These are phyloP conservation scores for Urostyla sp. DNA, from an alignment of 73 alveolate species.

Conservation along the genomic window DNA sequence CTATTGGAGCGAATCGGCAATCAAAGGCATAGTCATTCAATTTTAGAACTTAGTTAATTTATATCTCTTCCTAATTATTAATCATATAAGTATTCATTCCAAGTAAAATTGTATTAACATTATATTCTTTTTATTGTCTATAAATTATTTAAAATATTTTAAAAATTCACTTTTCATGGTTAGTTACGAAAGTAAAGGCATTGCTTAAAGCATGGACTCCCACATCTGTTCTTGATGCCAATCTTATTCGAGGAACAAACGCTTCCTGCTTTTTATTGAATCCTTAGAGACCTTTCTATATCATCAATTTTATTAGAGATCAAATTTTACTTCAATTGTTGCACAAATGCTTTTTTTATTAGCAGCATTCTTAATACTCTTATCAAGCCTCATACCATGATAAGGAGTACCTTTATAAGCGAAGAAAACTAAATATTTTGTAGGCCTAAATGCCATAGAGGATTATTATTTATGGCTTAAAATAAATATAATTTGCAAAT, in stretches of 20 bases:
- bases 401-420: conserved; percentile 34
- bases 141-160: too few species aligned
- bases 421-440: neutral
- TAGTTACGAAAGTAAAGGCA: conserved; percentile 46
- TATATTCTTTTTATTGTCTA: too few species aligned
- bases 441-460: neutral
- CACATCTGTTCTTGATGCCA: conserved; percentile 47
- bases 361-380: neutral
- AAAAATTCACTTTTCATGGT: neutral
- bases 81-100: conserved; percentile 9
- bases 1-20: conserved; percentile 29
- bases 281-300: conserved; percentile 14
- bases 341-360: neutral
- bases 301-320: neutral
- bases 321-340: neutral
- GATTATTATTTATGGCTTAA: neutral
- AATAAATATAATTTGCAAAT: neutral
- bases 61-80: conserved; percentile 2
- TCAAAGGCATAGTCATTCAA: conserved; percentile 21
- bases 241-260: conserved; percentile 14
- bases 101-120: neutral
- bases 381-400: conserved; percentile 16
- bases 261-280: conserved; percentile 4
- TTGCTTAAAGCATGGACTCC: conserved; percentile 43
- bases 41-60: conserved; percentile 1